These are phyloP conservation scores for Citrus hindsii DNA, from an alignment of 345 rosid species.

Conservation along the genomic window DNA sequence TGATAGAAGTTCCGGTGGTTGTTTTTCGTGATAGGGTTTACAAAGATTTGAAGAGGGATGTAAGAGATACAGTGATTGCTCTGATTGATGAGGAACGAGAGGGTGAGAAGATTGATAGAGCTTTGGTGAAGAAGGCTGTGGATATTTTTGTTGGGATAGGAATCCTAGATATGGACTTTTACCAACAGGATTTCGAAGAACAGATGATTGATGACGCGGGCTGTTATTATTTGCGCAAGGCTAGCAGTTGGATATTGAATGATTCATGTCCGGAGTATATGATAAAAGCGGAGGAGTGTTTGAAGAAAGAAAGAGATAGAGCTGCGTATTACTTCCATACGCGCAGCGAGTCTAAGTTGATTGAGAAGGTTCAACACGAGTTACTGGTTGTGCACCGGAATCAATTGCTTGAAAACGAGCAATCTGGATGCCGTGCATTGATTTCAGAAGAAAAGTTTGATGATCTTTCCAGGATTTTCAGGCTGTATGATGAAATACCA, in stretches of 20 bases:
- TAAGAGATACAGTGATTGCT: conserved; percentile 34
- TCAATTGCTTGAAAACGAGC: neutral
- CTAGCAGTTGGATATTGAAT: conserved; percentile 39
- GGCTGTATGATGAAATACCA: neutral
- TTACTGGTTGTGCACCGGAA: neutral
- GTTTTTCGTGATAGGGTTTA: conserved; percentile 44
- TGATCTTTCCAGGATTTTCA: neutral
- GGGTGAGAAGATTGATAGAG: conserved; percentile 40
- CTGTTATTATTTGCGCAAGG: conserved; percentile 40
- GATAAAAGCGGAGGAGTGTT: conserved; percentile 69
- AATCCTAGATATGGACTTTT: conserved; percentile 23
- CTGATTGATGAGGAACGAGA: conserved; percentile 46
- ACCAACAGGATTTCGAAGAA: conserved; percentile 37
- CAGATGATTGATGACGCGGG: conserved; percentile 33
- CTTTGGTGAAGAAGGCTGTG: conserved; percentile 41
- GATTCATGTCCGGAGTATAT: conserved; percentile 43
- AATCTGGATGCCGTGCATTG: neutral
- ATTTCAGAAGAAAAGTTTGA: neutral
- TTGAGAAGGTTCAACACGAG: neutral
- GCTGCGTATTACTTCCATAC: conserved; percentile 71
- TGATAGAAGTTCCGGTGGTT: conserved; percentile 39
- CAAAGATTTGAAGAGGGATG: conserved; percentile 20
- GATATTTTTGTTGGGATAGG: conserved; percentile 37
- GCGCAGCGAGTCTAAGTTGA: conserved; percentile 33
- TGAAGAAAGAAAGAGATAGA: conserved; percentile 79